Conservation (phyloP, 2,329 filamentous ascomycete genomes). For the Fusarium sp. region DNA sequence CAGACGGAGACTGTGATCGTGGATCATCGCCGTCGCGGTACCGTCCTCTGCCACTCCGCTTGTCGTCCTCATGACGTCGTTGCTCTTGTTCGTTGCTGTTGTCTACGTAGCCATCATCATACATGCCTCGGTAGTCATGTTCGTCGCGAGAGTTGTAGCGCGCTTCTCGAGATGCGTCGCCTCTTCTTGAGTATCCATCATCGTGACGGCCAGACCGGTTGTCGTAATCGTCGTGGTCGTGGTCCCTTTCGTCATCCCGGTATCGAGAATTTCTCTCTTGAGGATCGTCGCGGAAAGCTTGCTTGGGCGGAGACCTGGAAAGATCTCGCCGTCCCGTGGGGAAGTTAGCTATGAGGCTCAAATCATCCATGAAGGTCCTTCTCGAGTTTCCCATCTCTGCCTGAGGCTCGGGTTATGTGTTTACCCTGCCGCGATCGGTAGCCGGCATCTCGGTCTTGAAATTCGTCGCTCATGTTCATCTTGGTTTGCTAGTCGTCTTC, state of each 20-base stretch:
- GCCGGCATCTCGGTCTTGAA: conserved; percentile 49
- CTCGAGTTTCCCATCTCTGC: conserved; percentile 37
- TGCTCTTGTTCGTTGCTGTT: conserved; percentile 33
- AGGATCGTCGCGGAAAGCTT: conserved; percentile 49
- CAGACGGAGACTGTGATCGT: conserved; percentile 41
- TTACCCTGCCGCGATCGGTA: conserved; percentile 62
- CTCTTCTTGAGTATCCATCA: conserved; percentile 38
- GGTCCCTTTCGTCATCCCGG: conserved; percentile 39
- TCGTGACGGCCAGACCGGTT: conserved; percentile 42
- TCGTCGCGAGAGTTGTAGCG: conserved; percentile 43
- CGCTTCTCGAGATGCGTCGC: conserved; percentile 37
- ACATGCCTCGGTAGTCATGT: conserved; percentile 50
- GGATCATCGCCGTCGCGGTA: conserved; percentile 33
- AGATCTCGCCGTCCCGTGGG: conserved; percentile 54
- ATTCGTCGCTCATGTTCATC: conserved; percentile 36
- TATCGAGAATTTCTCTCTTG: conserved; percentile 42
- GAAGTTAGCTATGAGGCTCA: conserved; percentile 56
- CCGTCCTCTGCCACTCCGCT: conserved; percentile 27
- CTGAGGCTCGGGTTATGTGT: conserved; percentile 49
- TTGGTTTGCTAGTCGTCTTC: conserved; percentile 39
- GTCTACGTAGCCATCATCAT: conserved; percentile 50
- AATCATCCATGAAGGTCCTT: conserved; percentile 42
- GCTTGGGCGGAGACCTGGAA: conserved; percentile 55
- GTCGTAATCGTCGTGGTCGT: conserved; percentile 37
- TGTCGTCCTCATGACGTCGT: conserved; percentile 35